A percentile compares a stretch with the other conserved stretches of the same genome.
These are phyloP conservation scores for Didymella arachidicola DNA, from an alignment of 2,329 filamentous ascomycete genomes.

Conservation along the genomic window DNA sequence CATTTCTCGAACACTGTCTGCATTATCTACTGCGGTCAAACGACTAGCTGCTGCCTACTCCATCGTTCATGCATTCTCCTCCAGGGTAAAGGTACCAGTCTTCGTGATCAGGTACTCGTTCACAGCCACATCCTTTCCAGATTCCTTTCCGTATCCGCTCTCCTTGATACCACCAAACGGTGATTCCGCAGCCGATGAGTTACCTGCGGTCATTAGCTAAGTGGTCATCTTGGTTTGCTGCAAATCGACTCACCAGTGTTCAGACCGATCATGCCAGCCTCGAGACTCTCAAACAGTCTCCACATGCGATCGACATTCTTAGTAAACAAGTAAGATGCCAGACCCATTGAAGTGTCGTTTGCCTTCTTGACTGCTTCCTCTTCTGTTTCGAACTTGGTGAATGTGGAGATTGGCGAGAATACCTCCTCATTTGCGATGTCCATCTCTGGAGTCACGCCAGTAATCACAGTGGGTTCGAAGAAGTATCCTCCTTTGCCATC, in stretches of 20 bases:
- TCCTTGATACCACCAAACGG: conserved; percentile 75
- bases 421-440: conserved; percentile 65
- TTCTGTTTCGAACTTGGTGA: conserved; percentile 72
- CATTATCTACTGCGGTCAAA: background rate
- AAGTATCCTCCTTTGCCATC: conserved; percentile 67
- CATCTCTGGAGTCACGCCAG: conserved; percentile 67
- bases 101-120: conserved; percentile 70
- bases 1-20: background rate
- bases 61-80: conserved; percentile 35
- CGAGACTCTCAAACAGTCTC: conserved; percentile 71
- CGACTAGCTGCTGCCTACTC: background rate
- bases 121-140: conserved; percentile 70
- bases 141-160: conserved; percentile 72
- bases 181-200: conserved; percentile 70
- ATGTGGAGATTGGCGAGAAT: conserved; percentile 69
- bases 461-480: conserved; percentile 73
- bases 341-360: conserved; percentile 69
- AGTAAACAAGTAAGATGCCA: conserved; percentile 73
- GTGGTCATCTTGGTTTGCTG: too few relatives aligned
- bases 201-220: conserved; percentile 52
- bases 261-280: conserved; percentile 74
- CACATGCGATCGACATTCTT: conserved; percentile 72
- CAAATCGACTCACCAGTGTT: conserved; percentile 59
- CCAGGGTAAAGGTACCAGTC: conserved; percentile 69
- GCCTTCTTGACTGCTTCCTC: conserved; percentile 67